A percentile compares a stretch with the other conserved stretches of the same genome.
Conservation (phyloP, 805 yeast species). For the Zygotorulaspora sp. region DNA sequence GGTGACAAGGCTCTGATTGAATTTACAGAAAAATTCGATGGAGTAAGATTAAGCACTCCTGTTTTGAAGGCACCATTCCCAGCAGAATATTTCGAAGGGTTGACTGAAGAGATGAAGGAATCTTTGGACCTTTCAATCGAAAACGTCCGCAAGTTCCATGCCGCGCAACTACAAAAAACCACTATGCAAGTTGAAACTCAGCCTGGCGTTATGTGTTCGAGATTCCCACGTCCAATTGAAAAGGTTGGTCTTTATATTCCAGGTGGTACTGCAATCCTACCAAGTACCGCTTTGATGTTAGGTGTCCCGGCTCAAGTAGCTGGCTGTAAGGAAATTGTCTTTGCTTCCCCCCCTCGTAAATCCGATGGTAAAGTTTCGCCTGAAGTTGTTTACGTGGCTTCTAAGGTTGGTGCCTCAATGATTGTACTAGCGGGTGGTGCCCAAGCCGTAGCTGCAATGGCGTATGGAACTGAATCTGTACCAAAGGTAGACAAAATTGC, state of each 20-base stretch:
- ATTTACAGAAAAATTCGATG: constrained; percentile 86
- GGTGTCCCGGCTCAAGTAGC: constrained; percentile 99
- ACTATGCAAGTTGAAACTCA: constrained; percentile 82
- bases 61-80: constrained; percentile 87
- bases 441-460: constrained; percentile 98
- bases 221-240: constrained; percentile 93
- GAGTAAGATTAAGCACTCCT: constrained; percentile 66
- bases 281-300: constrained; percentile 95
- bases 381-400: constrained; percentile 96
- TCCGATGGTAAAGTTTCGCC: constrained; percentile 88
- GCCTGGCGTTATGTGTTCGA: constrained; percentile 90
- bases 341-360: constrained; percentile 94
- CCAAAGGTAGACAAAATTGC: constrained; percentile 94
- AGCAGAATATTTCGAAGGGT: constrained; percentile 62
- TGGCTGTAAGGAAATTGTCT: constrained; percentile 83
- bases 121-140: constrained; percentile 88
- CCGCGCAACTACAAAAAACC: constrained; percentile 78
- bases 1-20: constrained; percentile 92
- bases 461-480: constrained; percentile 91
- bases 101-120: constrained; percentile 66
- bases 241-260: constrained; percentile 95
- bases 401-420: constrained; percentile 85
- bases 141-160: constrained; percentile 88
- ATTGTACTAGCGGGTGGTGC: constrained; percentile 98
- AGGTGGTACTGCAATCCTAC: constrained; percentile 97